A percentile compares a stretch with the other conserved stretches of the same genome.
Conservation (phyloP, 257 asterid species). For the Scutellaria baicalensis region DNA sequence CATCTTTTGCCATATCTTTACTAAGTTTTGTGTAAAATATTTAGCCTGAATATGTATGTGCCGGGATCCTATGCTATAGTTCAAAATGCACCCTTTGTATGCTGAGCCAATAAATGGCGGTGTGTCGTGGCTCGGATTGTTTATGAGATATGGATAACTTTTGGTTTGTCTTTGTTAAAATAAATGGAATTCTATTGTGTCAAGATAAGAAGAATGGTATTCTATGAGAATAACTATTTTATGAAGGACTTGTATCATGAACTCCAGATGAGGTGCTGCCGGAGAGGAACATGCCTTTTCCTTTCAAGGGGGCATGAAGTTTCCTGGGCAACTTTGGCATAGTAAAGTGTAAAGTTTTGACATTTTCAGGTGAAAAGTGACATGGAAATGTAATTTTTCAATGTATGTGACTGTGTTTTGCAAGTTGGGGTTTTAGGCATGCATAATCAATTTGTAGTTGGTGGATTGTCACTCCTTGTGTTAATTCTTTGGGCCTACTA, state of each 20-base stretch:
- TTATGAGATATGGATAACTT: background rate
- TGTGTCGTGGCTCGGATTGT: background rate
- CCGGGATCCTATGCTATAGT: background rate
- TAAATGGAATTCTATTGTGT: background rate
- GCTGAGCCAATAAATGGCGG: background rate
- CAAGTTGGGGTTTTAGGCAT: background rate
- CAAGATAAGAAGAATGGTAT: background rate
- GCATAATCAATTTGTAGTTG: background rate
- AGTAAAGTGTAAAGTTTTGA: background rate
- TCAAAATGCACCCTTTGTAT: background rate
- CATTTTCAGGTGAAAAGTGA: background rate
- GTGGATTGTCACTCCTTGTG: slow-evolving; percentile 2
- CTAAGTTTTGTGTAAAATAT: background rate
- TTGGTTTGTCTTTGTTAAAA: background rate
- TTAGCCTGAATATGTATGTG: background rate
- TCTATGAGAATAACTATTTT: background rate
- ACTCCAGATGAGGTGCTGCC: background rate
- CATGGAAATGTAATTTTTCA: background rate
- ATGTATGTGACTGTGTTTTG: background rate
- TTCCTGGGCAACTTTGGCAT: background rate
- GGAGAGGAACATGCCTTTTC: background rate
- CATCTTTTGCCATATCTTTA: background rate
- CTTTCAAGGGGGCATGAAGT: background rate
- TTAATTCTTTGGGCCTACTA: background rate
- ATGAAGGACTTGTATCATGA: background rate